Conservation (phyloP, 805 yeast genomes). For the Ogataea degrootiae region DNA sequence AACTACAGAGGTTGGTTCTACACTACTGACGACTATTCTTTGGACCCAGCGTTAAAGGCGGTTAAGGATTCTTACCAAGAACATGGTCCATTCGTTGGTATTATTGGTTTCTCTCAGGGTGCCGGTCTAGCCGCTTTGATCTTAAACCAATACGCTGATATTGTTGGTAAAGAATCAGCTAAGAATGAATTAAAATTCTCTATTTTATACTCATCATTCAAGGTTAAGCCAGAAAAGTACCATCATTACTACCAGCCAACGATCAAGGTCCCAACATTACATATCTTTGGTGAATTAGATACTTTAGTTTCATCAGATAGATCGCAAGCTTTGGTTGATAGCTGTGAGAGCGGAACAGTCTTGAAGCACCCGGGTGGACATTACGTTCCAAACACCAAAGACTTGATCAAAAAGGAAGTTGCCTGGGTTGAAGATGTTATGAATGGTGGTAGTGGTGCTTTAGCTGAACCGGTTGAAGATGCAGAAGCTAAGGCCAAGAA, state of each 20-base stretch:
- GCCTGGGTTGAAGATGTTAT: conserved; percentile 30
- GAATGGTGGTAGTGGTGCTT: conserved; percentile 10
- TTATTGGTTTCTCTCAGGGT: conserved; percentile 92
- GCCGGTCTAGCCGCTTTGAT: conserved; percentile 80
- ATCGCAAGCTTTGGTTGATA: conserved; percentile 54
- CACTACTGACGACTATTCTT: conserved; percentile 34
- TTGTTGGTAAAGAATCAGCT: conserved; percentile 44
- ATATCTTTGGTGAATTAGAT: conserved; percentile 82
- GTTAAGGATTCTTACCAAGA: conserved; percentile 43
- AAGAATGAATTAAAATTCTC: conserved; percentile 56
- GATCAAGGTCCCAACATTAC: conserved; percentile 45
- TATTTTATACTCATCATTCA: conserved; percentile 65
- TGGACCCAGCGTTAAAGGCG: conserved; percentile 42
- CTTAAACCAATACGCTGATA: conserved; percentile 50
- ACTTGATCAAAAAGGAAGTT: conserved; percentile 27
- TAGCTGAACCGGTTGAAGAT: not conserved
- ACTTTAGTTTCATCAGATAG: conserved; percentile 77
- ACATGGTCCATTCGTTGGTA: conserved; percentile 82
- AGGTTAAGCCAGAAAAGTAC: conserved; percentile 24
- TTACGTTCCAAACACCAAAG: conserved; percentile 85
- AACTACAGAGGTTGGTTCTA: conserved; percentile 70
- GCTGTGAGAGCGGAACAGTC: conserved; percentile 43
- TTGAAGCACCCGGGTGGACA: conserved; percentile 95
- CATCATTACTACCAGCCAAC: conserved; percentile 27
- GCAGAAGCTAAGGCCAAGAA: conserved; percentile 1